Conservation (phyloP, 2,329 filamentous ascomycete genomes). For the Ceratocystis cubensis region DNA sequence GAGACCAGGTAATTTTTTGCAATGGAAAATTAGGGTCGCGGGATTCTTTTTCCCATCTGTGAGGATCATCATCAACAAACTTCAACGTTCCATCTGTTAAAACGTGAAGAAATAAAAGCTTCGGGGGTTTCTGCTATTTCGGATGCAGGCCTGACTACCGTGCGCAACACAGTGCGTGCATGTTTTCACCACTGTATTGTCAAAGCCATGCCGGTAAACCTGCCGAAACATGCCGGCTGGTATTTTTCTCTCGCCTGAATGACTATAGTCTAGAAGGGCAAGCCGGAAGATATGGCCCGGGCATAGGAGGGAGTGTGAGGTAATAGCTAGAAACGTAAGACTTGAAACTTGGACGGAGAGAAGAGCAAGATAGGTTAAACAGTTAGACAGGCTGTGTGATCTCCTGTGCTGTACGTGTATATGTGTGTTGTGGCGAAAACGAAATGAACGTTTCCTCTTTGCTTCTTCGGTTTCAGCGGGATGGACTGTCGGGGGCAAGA, state of each 20-base stretch:
- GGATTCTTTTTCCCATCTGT: background rate
- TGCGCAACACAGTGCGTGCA: background rate
- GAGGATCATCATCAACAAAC: background rate
- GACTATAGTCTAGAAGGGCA: background rate
- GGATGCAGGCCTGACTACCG: background rate
- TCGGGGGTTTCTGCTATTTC: background rate
- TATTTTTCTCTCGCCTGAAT: no score
- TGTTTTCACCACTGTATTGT: background rate
- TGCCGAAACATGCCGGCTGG: background rate
- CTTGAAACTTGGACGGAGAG: no score
- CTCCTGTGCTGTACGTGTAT: no score
- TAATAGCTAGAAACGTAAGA: no score
- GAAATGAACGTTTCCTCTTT: no score
- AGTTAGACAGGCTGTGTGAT: no score
- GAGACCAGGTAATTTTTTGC: no score
- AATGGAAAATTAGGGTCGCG: no score
- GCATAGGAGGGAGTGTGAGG: background rate
- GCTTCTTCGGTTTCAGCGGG: no score
- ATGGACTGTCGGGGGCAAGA: no score
- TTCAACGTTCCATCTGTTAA: background rate
- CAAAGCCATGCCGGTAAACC: background rate
- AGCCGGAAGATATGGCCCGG: background rate
- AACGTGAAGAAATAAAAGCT: background rate
- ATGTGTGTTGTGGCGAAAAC: no score
- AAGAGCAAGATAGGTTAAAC: no score